Conservation (phyloP, 2,329 filamentous ascomycete genomes). For the Thelonectria rubi region DNA sequence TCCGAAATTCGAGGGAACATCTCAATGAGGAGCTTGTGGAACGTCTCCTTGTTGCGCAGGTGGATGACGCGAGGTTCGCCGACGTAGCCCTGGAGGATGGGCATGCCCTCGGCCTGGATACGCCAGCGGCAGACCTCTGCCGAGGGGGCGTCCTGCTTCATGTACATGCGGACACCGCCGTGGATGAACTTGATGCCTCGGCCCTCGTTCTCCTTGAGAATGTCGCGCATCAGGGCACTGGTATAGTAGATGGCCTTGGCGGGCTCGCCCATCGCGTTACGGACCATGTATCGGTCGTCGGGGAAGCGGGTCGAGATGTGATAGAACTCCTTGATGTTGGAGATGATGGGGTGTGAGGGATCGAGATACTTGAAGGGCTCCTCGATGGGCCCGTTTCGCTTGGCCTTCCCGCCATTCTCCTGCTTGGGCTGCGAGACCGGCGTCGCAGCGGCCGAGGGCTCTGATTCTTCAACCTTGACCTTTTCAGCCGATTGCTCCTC, state of each 20-base stretch:
- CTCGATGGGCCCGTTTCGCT: conserved; percentile 70
- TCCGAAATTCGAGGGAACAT: conserved; percentile 94
- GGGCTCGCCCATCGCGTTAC: conserved; percentile 87
- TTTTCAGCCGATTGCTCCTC: conserved; percentile 58
- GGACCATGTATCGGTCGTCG: conserved; percentile 91
- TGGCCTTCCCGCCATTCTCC: conserved; percentile 46
- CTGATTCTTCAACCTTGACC: conserved; percentile 55
- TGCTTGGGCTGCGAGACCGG: conserved; percentile 41
- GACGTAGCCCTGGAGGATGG: conserved; percentile 90
- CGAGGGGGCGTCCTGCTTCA: conserved; percentile 93
- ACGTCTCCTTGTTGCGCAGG: conserved; percentile 79
- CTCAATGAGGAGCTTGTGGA: conserved; percentile 85
- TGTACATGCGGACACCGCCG: conserved; percentile 98
- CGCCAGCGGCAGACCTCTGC: conserved; percentile 91
- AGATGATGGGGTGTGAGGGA: conserved; percentile 77
- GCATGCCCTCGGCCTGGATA: conserved; percentile 93
- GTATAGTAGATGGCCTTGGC: conserved; percentile 98
- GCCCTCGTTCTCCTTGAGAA: conserved; percentile 87
- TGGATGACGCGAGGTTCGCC: conserved; percentile 79
- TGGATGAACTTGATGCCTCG: conserved; percentile 95
- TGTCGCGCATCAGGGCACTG: conserved; percentile 82
- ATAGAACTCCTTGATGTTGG: conserved; percentile 85
- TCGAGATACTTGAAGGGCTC: conserved; percentile 95
- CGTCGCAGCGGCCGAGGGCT: conserved; percentile 31
- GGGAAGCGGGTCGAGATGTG: conserved; percentile 85